Evolutionary conservation across 2,329 filamentous ascomycete species (phyloP).

Genomic region (Beauveria bassiana): DNA sequence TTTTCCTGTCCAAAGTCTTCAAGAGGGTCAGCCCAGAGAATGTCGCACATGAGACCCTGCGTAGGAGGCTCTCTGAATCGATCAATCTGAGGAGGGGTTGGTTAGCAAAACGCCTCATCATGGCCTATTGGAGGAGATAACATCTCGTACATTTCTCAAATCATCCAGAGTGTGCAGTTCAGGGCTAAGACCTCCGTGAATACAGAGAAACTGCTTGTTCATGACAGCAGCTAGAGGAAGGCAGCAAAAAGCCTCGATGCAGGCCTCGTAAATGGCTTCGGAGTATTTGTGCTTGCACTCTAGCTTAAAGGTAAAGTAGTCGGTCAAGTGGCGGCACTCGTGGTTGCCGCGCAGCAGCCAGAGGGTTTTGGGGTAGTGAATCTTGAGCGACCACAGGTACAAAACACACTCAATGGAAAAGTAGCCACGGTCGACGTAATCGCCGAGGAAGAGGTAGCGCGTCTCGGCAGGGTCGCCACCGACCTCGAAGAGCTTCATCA

Average conservation of each 20-base stretch:
- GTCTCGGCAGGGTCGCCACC: constrained; percentile 95
- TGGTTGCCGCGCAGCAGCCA: constrained; percentile 98
- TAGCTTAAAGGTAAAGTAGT: constrained; percentile 99
- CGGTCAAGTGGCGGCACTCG: constrained; percentile 96
- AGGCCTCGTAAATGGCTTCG: constrained; percentile 90
- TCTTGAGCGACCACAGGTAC: constrained; percentile 96
- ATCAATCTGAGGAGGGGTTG: constrained; percentile 55
- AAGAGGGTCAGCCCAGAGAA: constrained; percentile 95
- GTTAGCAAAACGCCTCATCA: constrained; percentile 7
- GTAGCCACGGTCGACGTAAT: constrained; percentile 97
- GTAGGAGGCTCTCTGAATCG: constrained; percentile 96
- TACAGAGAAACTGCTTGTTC: constrained; percentile 99
- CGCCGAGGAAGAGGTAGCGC: constrained; percentile 90
- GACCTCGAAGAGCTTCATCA: constrained; percentile 99
- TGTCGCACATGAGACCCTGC: constrained; percentile 97
- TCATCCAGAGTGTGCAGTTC: constrained; percentile 95
- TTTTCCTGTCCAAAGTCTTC: constrained; percentile 99
- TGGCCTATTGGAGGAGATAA: background rate
- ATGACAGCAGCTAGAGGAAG: constrained; percentile 92
- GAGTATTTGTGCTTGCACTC: constrained; percentile 99
- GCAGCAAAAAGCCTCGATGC: constrained; percentile 96
- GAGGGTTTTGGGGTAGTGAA: constrained; percentile 95
- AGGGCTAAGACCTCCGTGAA: constrained; percentile 91
- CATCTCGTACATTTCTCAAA: constrained; percentile 63
- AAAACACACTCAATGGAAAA: constrained; percentile 99